Evolutionary conservation across 768 basidiomycete species (phyloP).

Genomic region (Lactarius sanguifluus): DNA sequence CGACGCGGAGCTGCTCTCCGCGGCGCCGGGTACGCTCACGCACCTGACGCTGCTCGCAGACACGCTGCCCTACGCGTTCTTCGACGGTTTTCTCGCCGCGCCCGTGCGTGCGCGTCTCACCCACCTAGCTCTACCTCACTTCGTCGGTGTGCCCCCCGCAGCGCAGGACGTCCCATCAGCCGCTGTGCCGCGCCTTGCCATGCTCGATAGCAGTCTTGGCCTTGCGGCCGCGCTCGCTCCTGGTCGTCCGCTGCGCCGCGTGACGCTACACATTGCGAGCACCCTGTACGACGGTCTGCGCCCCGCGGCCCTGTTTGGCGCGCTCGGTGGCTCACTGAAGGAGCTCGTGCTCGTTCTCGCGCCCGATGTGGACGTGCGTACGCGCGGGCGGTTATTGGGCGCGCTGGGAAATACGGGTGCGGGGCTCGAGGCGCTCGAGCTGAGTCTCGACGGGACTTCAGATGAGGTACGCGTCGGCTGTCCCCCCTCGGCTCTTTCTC

Average conservation of each 20-base stretch:
- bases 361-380: slow-evolving; percentile 35
- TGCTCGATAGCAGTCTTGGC: slow-evolving; percentile 32
- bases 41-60: slow-evolving; percentile 33
- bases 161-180: slow-evolving; percentile 22
- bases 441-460: slow-evolving; percentile 32
- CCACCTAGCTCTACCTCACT: slow-evolving; percentile 18
- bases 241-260: slow-evolving; percentile 33
- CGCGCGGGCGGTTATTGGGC: slow-evolving; percentile 36
- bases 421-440: slow-evolving; percentile 33
- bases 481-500: too few species aligned
- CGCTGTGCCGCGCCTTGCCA: slow-evolving; percentile 29
- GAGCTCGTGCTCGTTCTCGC: slow-evolving; percentile 27
- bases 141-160: slow-evolving; percentile 14
- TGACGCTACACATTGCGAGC: slow-evolving; percentile 33
- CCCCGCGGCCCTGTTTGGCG: slow-evolving; percentile 35
- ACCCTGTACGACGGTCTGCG: slow-evolving; percentile 40
- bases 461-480: slow-evolving; percentile 34
- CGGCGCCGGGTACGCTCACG: slow-evolving; percentile 31
- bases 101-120: slow-evolving; percentile 31
- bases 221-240: slow-evolving; percentile 33
- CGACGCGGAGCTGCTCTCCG: slow-evolving; percentile 32
- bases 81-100: slow-evolving; percentile 32
- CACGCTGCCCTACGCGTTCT: slow-evolving; percentile 31
- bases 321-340: slow-evolving; percentile 30
- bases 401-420: slow-evolving; percentile 35